Base-by-base conservation (phyloP, 108 stramenopile genomes). In the Pseudonitzschia delicatissima region DNA sequence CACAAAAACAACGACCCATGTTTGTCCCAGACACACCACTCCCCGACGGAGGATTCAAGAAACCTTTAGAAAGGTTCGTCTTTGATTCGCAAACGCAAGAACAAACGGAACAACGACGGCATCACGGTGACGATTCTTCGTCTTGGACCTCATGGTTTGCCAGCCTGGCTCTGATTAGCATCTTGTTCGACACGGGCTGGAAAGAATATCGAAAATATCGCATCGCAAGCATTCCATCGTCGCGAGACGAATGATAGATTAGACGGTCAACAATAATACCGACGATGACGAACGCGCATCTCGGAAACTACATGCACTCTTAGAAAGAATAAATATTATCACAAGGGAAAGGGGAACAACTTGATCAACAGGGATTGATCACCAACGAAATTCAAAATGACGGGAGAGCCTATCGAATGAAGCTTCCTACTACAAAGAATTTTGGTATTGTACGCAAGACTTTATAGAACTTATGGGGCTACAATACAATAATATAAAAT, bases 131-230 rank as follows among this genome's bases (percentile, higher is more conserved):
- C 11, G 11, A 55, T 28, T 5, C 6, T 32, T 45, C 25, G 34
- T 45, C 21, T 0, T 64, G 64, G 64, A 61, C 44, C 27, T 62
- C 66, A 17, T 66, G 65, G 65, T 27, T 74, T 50, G 66, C 44
- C 7, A 51, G 62, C 15, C 13, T 45, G 26, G 64, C 64, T 5
- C 21, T 73, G 32, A 28, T 73, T 18, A 45, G 42, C 1, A 61
- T 66, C 36, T 26, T 73, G 1, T 0, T 73, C 1, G 72, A 73
- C 12, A 53, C 72, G 20, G 65, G 65, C 4, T 73, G 62, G 62
- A 73, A 66, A 42, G 72, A 64, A 61, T 66, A 66, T 45, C 64
- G 49, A 27, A 53, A 51, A 27, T 64, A 40, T 37, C 48, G 48
- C 3, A 51, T 55, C 37, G n/a, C 20, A 3, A 58, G 51, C 50